Evolutionary conservation across 257 asterid genomes (phyloP).

Genomic region (Solanum pennellii): DNA sequence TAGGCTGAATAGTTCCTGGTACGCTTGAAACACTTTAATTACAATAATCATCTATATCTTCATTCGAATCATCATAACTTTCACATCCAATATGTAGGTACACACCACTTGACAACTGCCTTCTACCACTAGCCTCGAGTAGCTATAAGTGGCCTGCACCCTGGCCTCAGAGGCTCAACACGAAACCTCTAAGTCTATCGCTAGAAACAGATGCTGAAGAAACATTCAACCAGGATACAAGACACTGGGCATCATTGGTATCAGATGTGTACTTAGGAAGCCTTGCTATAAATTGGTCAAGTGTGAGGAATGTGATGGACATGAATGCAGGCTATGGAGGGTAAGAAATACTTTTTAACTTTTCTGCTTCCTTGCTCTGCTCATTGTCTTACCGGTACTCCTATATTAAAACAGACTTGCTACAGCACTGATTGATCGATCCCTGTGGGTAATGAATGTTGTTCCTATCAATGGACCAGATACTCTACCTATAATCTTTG

Average conservation of each 20-base stretch:
- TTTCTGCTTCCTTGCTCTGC: background rate
- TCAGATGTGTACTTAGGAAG: constrained; percentile 69
- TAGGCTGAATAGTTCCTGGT: constrained; percentile 60
- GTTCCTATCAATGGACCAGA: constrained; percentile 67
- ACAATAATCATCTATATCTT: background rate
- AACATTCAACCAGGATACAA: constrained; percentile 51
- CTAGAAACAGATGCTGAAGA: constrained; percentile 42
- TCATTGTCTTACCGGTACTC: background rate
- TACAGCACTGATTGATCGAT: constrained; percentile 55
- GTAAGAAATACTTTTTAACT: constrained; percentile 26
- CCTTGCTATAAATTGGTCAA: constrained; percentile 61
- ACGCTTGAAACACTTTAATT: background rate
- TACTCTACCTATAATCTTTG: constrained; percentile 60
- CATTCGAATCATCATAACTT: background rate
- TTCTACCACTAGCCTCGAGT: constrained; percentile 29
- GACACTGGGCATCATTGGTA: constrained; percentile 81
- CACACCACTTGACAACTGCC: constrained; percentile 61
- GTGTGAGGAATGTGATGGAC: constrained; percentile 77
- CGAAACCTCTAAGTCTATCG: constrained; percentile 52
- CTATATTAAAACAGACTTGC: constrained; percentile 54
- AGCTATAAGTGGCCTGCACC: constrained; percentile 57
- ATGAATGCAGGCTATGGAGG: constrained; percentile 98
- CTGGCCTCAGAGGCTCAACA: constrained; percentile 80
- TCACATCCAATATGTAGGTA: constrained; percentile 41
- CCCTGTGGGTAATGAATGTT: constrained; percentile 87